Evolutionary conservation across 306 rosid species (phyloP), one percentile per base, ranked within the genome.

Genomic region (Glycine soja): DNA sequence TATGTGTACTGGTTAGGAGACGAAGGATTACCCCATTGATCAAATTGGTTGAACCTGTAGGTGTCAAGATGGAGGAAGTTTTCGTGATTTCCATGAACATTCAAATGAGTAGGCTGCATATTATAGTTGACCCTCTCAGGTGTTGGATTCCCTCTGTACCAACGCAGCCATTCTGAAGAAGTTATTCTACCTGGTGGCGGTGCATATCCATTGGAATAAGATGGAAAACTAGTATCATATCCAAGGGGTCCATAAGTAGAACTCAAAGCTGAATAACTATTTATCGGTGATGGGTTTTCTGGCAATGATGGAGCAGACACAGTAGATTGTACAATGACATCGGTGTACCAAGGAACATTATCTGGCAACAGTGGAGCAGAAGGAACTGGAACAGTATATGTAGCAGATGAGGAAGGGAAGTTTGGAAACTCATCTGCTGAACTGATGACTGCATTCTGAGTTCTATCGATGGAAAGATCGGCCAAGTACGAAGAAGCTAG

Each of bases 301-400:
- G 34, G 72, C 7, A 42, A 8, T 9, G 8, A 66, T 42, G 72
- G 72, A n/a, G 52, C 13, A 38, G 71, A 8, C 13, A 40, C 8
- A 40, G 32, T 66, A 15, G 72, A 66, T 66, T 66, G 72, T 66
- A 40, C 16, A 32, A 32, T 62, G 45, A 32, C 6, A 15, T 66
- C 52, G 42, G 72, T 66, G 0, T 40, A 66, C 72, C 72, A 66
- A 40, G 72, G 7, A 42, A 52, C 52, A 42, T 66, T 66, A 8
- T 66, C 72, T 40, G 72, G 72, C 34, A 66, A 66, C 14, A 42
- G 43, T 15, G 72, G 72, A 66, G 72, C 72, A 7, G 72, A 66
- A 40, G 72, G 72, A 40, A 42, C 11, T 66, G 72, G 72, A 66
- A 34, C 11, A 15, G 72, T 40, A 66, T 66, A 66, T 42, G 52